Conservation (phyloP, 2,329 filamentous ascomycete genomes). For the Alternaria solani region DNA sequence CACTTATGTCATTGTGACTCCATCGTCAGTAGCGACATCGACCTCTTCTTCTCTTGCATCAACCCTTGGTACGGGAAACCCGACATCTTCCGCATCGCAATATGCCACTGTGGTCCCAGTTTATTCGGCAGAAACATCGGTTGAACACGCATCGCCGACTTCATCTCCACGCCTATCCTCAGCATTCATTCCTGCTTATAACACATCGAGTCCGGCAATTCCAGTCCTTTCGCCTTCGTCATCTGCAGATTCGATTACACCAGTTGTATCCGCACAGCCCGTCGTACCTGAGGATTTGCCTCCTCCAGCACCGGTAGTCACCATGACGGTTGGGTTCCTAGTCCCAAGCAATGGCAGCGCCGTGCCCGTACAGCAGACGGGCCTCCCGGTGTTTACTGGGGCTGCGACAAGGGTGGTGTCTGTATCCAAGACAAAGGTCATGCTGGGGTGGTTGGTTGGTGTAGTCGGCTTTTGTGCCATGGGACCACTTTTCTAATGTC, state of each 20-base stretch:
- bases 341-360: constrained; percentile 9
- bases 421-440: neutral
- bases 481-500: neutral
- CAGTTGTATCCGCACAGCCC: neutral
- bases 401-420: neutral
- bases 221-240: neutral
- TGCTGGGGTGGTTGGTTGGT: neutral
- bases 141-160: neutral
- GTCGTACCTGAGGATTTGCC: neutral
- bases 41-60: neutral
- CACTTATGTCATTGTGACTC: neutral
- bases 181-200: neutral
- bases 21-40: neutral
- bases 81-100: neutral
- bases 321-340: constrained; percentile 6
- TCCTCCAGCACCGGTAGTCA: constrained; percentile 11
- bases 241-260: neutral
- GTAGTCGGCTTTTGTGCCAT: neutral
- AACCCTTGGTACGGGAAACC: neutral
- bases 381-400: constrained; percentile 9
- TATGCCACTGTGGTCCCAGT: neutral
- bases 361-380: neutral
- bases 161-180: neutral
- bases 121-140: neutral
- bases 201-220: neutral